Percentiles rank a stretch among this genome's conserved stretches.
Conservation (phyloP, 1,284 basidiomycete species). For the Blastosporella zonata region DNA sequence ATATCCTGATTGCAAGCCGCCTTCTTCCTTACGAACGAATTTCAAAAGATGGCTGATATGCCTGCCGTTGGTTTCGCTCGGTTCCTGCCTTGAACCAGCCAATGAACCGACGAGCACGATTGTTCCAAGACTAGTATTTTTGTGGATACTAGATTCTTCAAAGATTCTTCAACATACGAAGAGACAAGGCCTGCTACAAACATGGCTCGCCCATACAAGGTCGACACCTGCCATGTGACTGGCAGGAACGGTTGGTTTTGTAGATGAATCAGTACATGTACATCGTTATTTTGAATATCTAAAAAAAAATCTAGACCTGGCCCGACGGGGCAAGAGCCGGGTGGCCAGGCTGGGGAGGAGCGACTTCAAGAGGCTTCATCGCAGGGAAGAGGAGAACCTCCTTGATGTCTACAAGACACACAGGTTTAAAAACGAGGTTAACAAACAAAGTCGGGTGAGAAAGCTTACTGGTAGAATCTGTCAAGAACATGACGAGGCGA, state of each 20-base stretch:
- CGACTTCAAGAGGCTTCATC: conserved; percentile 76
- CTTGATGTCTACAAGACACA: conserved; percentile 69
- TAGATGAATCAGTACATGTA: conserved; percentile 7
- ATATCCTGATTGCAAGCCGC: too few species aligned
- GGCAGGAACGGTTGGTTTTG: too few species aligned
- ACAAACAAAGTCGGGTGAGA: neutral
- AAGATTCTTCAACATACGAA: conserved; percentile 13
- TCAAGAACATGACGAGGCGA: conserved; percentile 94
- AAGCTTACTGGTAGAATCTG: conserved; percentile 80
- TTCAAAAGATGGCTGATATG: neutral
- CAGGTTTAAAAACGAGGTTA: neutral
- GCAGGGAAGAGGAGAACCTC: conserved; percentile 89
- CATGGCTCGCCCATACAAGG: too few species aligned
- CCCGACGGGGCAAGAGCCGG: conserved; percentile 29
- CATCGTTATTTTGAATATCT: conserved; percentile 9
- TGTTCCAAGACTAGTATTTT: conserved; percentile 28
- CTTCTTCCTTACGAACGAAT: too few species aligned
- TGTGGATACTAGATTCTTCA: conserved; percentile 32
- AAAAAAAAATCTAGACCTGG: conserved; percentile 27
- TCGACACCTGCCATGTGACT: too few species aligned
- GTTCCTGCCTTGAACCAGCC: conserved; percentile 26
- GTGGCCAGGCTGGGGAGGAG: conserved; percentile 26
- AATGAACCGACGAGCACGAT: conserved; percentile 32
- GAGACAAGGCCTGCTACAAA: too few species aligned
- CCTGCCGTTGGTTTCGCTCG: conserved; percentile 23